These are phyloP conservation scores for Asterochloris erici DNA, from an alignment of 139 green algal species.

Conservation along the genomic window DNA sequence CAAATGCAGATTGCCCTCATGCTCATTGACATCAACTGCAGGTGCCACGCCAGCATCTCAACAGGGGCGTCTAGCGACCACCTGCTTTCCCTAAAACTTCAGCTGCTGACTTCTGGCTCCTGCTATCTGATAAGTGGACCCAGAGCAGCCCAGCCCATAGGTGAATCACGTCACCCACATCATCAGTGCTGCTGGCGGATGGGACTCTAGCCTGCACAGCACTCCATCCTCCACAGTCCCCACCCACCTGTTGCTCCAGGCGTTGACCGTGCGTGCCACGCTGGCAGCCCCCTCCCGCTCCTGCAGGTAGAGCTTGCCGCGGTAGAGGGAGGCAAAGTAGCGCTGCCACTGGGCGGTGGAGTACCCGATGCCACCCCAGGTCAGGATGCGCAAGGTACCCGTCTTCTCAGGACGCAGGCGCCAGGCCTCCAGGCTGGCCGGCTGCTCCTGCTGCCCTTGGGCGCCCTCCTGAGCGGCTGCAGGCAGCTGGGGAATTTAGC, in stretches of 20 bases:
- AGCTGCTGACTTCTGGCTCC: too few relatives aligned
- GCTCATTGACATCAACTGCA: too few relatives aligned
- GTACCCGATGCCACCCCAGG: conserved; percentile 40
- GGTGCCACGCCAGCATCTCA: too few relatives aligned
- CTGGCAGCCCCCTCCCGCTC: conserved; percentile 18
- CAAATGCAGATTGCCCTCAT: too few relatives aligned
- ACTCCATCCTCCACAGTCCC: background rate
- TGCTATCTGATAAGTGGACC: too few relatives aligned
- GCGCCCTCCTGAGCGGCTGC: background rate
- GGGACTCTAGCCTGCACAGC: too few relatives aligned
- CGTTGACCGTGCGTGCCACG: background rate
- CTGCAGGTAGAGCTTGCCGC: conserved; percentile 50
- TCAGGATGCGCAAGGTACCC: conserved; percentile 31
- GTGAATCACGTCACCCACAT: too few relatives aligned
- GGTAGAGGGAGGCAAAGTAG: conserved; percentile 28
- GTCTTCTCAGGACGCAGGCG: conserved; percentile 29
- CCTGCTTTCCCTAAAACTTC: too few relatives aligned
- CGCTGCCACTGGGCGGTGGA: conserved; percentile 36
- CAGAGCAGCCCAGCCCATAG: too few relatives aligned
- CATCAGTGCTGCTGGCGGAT: too few relatives aligned
- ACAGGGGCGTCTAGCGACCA: too few relatives aligned
- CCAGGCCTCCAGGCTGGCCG: conserved; percentile 17
- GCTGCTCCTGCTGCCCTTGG: background rate
- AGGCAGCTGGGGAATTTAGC: background rate
- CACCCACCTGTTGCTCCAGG: conserved; percentile 34